Conservation (phyloP, 2,329 filamentous ascomycete genomes). For the Botrytis fabae region DNA sequence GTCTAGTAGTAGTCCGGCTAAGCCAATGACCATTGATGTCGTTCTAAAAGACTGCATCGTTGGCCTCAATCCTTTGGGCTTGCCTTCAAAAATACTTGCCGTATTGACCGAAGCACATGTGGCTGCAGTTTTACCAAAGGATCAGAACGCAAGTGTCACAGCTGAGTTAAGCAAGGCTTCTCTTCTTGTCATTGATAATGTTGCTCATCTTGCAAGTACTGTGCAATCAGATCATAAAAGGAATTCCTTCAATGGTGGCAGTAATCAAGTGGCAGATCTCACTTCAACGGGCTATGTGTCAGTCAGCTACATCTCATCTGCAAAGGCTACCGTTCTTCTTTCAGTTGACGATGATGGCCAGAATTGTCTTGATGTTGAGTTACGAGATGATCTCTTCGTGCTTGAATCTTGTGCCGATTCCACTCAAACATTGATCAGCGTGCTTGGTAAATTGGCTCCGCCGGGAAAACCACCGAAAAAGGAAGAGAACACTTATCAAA, state of each 20-base stretch:
- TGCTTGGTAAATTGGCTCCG: slow-evolving; percentile 78
- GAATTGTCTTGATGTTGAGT: slow-evolving; percentile 73
- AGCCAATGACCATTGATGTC: slow-evolving; percentile 70
- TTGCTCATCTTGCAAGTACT: slow-evolving; percentile 46
- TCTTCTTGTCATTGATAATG: slow-evolving; percentile 79
- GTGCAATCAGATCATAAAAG: slow-evolving; percentile 27
- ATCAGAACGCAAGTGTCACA: slow-evolving; percentile 61
- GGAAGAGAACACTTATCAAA: slow-evolving; percentile 81
- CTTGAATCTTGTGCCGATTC: slow-evolving; percentile 96
- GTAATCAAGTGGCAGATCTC: slow-evolving; percentile 54
- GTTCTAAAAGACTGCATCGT: slow-evolving; percentile 77
- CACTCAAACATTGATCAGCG: slow-evolving; percentile 82
- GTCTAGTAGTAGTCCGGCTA: slow-evolving; percentile 40
- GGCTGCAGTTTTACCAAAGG: slow-evolving; percentile 64
- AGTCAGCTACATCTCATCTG: slow-evolving; percentile 83
- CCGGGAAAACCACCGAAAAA: slow-evolving; percentile 75
- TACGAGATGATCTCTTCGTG: slow-evolving; percentile 83
- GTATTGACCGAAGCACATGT: slow-evolving; percentile 77
- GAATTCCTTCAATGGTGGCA: slow-evolving; percentile 41
- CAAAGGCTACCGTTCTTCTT: slow-evolving; percentile 66
- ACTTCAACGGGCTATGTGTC: slow-evolving; percentile 76
- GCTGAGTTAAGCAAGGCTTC: slow-evolving; percentile 78
- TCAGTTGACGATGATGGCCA: slow-evolving; percentile 55
- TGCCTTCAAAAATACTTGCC: slow-evolving; percentile 73
- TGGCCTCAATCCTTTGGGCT: slow-evolving; percentile 77